Conservation (phyloP, 805 yeast species). For the Ogataea minuta region DNA sequence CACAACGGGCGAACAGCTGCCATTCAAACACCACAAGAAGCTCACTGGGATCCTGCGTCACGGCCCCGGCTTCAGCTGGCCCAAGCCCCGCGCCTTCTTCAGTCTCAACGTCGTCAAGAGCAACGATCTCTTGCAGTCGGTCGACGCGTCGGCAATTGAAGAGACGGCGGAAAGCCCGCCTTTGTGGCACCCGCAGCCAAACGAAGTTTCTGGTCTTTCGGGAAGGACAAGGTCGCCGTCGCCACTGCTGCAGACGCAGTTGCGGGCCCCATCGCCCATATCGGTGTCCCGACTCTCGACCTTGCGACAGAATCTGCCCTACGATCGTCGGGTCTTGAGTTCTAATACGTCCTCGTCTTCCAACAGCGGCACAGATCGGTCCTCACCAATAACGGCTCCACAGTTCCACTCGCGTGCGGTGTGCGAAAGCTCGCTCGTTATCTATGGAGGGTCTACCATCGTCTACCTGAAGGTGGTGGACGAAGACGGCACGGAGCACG, state of each 20-base stretch:
- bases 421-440: slow-evolving; percentile 24
- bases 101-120: slow-evolving; percentile 25
- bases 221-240: too few species aligned
- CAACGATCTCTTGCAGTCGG: slow-evolving; percentile 4
- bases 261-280: not conserved
- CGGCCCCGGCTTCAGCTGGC: slow-evolving; percentile 26
- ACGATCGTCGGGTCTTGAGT: too few species aligned
- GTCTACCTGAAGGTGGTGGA: slow-evolving; percentile 24
- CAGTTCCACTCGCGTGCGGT: slow-evolving; percentile 5
- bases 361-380: slow-evolving; percentile 9
- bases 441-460: slow-evolving; percentile 35
- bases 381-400: slow-evolving; percentile 15
- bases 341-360: not conserved
- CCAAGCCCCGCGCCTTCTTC: slow-evolving; percentile 31
- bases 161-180: not conserved
- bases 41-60: slow-evolving; percentile 30
- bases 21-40: slow-evolving; percentile 4
- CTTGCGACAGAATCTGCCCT: too few species aligned
- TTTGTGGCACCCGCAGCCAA: slow-evolving; percentile 3
- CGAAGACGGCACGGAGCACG: slow-evolving; percentile 18
- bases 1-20: slow-evolving; percentile 17
- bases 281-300: not conserved
- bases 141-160: slow-evolving; percentile 1
- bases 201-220: not conserved
- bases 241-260: not conserved